Base-by-base conservation (phyloP, 805 yeast genomes). In the Cyberlindnera veronae region DNA sequence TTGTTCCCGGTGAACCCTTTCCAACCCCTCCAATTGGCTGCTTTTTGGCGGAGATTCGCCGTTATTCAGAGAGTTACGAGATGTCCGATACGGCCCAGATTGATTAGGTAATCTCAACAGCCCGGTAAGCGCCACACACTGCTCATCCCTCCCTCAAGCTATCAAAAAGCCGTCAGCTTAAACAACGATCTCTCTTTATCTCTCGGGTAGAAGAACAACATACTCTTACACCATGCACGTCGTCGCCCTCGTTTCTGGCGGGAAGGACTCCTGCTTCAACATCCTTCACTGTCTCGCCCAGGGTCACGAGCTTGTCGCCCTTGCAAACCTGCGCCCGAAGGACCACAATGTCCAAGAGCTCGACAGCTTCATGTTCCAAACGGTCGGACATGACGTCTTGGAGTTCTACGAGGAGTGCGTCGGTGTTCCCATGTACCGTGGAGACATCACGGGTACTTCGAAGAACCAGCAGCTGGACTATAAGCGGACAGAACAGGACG, bases 301-400 rank as follows among this genome's bases (percentile, higher is more conserved):
- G 38, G 95, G 95, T 12, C 99, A 93, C 64, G 85, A 86, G 52
- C 66, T 93, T 6, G 77, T 77, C 1, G 96, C 96, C 1, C 62
- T 91, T 34, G 98, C 89, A 0, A 93, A 93, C 54, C 62, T 93
- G 45, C 77, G 79, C 53, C 96, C 96, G 1, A 70, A 71, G 1
- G 62, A 59, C 24, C 54, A 69, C 17, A 35, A 50, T 5, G 57
- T 63, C 19, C 82, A 79, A 50, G 99, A 93, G 60, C 65, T 93
- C 39, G 97, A 93, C 60, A 86, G 96, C 39, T 91, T 83, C 57
- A 93, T 93, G 99, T 93, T 86, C 62, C 99, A 93, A 63, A 93
- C 99, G 0, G 98, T 93, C 7, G 99, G 99, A 0, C 93, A 85
- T 60, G 86, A 84, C 46, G 76, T 84, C 3, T 69, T 93, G 3